A percentile compares a stretch with the other conserved stretches of the same genome.
phyloP scores from a whole-genome alignment of 306 rosid species.

The Corylus heterophylla region DNA sequence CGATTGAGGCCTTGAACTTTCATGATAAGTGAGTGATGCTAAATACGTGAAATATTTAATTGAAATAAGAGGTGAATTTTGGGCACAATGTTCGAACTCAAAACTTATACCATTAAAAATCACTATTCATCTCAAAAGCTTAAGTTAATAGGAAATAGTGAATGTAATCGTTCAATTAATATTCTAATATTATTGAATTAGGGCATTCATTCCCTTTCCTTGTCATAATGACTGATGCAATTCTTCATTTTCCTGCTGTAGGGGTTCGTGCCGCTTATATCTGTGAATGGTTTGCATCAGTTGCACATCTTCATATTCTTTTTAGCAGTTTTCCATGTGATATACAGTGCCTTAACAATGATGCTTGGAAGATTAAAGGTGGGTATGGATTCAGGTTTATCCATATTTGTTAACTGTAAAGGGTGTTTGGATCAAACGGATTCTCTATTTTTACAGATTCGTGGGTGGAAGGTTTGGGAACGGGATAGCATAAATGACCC shows the following conservation, averaged over 20 bases:
- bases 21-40: too few relatives aligned
- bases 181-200: background rate
- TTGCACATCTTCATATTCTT: conserved; percentile 92
- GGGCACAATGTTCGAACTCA: too few relatives aligned
- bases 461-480: conserved; percentile 89
- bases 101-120: too few relatives aligned
- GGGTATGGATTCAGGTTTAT: conserved; percentile 10
- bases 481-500: conserved; percentile 38
- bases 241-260: conserved; percentile 29
- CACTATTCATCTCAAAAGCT: too few relatives aligned
- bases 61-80: too few relatives aligned
- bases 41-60: too few relatives aligned
- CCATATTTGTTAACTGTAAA: background rate
- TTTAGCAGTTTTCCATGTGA: conserved; percentile 82
- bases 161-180: too few relatives aligned
- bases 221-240: background rate
- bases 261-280: conserved; percentile 75
- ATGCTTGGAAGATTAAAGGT: conserved; percentile 88
- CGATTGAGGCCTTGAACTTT: too few relatives aligned
- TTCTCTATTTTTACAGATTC: conserved; percentile 45
- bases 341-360: conserved; percentile 84
- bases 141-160: too few relatives aligned
- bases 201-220: background rate
- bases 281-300: conserved; percentile 77
- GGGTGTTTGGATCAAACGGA: background rate